Evolutionary conservation across 139 green algal genomes (phyloP), one percentile per base, ranked within the genome.

Genomic region (Auxenochlorella pyrenoidosa): DNA sequence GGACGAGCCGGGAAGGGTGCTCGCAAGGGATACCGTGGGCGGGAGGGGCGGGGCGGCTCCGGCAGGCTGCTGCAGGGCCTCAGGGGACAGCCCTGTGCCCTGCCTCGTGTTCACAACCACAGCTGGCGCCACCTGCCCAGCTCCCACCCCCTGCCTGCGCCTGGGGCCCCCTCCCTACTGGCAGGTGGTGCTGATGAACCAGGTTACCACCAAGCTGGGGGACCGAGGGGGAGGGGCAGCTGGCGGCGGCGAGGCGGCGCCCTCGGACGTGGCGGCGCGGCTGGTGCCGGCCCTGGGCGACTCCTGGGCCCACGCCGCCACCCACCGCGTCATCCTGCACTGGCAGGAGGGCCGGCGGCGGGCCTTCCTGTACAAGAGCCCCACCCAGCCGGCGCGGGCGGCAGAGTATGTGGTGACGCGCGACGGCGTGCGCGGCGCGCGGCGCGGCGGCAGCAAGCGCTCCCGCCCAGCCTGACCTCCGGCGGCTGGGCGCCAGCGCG

Each of bases 151-250:
- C n/a, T n/a, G n/a, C n/a, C n/a, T n/a, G n/a, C n/a, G n/a, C n/a
- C n/a, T n/a, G n/a, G n/a, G n/a, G n/a, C n/a, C n/a, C n/a, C n/a
- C n/a, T n/a, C 47, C 47, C 47, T 54, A 10, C 10, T 2, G 81
- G 72, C 90, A 95, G 91, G 93, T 97, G 68, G 96, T 98, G 2
- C 81, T 97, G 10, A 97, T 96, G 81, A 96, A 98, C 81, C 96
- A 98, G 79, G 94, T 98, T 10, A 98, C 96, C 0, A 97, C 93
- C 47, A 96, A 96, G 75, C 88, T 95, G 36, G 75, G 30, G 0
- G n/a, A 47, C 13, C 26, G 84, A 30, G 30, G 83, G 40, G 51
- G 82, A 36, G 54, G 19, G 47, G 68, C 90, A 89, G 4, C 34
- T 30, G 30, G 16, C 40, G 66, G 36, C 60, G 40, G 59, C 26